These are phyloP conservation scores for Dipteronia sinensis DNA, from an alignment of 345 rosid species.

Conservation along the genomic window DNA sequence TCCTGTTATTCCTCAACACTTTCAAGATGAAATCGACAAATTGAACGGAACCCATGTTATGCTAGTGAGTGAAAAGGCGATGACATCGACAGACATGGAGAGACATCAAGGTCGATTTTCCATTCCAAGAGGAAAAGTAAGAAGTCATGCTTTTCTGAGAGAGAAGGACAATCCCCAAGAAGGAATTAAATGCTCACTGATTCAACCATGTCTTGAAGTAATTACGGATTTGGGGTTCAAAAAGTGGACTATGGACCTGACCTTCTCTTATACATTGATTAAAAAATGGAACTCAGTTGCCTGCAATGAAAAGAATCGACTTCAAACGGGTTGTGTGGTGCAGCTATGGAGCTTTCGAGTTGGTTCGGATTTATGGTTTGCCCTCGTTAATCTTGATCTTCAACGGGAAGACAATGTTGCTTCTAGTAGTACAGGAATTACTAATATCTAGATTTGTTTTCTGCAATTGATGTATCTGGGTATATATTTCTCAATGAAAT, in stretches of 20 bases:
- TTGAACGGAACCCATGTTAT: background rate
- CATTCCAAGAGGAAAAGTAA: background rate
- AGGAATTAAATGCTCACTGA: background rate
- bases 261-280: background rate
- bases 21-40: background rate
- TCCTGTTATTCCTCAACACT: background rate
- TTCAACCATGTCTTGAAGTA: background rate
- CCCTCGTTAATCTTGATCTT: background rate
- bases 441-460: too few relatives aligned
- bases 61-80: background rate
- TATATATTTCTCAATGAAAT: too few relatives aligned
- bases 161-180: background rate
- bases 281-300: background rate
- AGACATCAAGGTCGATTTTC: background rate
- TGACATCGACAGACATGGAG: background rate
- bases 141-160: background rate
- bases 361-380: background rate
- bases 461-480: too few relatives aligned
- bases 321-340: background rate
- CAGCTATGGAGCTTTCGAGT: background rate
- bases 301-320: background rate
- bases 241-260: background rate
- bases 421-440: background rate
- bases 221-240: background rate
- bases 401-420: background rate